Base-by-base conservation (phyloP, 441 rosid species). In the Viola pubescens region DNA sequence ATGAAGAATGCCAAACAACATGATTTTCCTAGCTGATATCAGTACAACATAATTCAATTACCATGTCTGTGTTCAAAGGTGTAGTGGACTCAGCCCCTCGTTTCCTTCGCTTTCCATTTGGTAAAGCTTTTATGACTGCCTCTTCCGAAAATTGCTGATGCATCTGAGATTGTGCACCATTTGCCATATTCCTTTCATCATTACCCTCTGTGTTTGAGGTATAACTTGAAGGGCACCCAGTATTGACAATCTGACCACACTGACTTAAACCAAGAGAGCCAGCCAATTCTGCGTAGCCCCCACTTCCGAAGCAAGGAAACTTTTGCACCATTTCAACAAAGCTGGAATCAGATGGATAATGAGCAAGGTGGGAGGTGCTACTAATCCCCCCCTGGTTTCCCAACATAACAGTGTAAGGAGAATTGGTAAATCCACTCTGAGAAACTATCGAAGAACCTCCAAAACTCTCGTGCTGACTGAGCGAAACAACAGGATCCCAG, bases 401-500 rank as follows among this genome's bases (percentile, higher is more conserved):
- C 77, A 82, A 71, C 5, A 67, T 63, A 77, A 75, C 63, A 62
- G 86, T 76, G 69, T 79, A 82, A 48, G 75, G 74, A 13, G 87
- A 80, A 67, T 69, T 74, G 14, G 78, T 65, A 67, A 80, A 85
- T 62, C 77, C 87, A 60, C 60, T 54, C 50, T 73, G 85, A 63
- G 85, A 74, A 66, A 79, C 75, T 58, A 79, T 61, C 11, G 84
- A 70, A 61, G 88, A 76, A 50, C 79, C 74, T 56, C 83, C 85
- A 62, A 69, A 72, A 63, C 58, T 78, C 70, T 73, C 81, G 61
- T 62, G 64, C 46, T 63, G 84, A 65, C 68, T 66, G 48, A 79
- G 59, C 11, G 86, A 74, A 61, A 77, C 82, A 54, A 84, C 68
- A 45, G 88, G 81, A 79, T 87, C 96, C 97, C 97, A 92, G 69